These are phyloP conservation scores for Huntiella bhutanensis DNA, from an alignment of 2,329 filamentous ascomycete genomes.

Conservation along the genomic window DNA sequence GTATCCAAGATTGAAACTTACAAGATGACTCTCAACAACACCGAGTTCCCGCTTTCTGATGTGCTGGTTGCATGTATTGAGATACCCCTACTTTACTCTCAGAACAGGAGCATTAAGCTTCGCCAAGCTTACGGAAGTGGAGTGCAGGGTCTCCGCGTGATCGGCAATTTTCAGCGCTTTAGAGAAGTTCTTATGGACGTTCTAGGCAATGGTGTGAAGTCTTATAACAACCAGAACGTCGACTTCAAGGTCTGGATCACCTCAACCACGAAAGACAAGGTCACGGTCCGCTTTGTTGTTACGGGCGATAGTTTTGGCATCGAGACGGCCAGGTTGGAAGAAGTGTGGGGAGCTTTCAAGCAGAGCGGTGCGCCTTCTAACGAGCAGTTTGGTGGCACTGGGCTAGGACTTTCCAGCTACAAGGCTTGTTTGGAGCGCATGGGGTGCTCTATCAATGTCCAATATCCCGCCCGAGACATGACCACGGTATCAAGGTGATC, in stretches of 20 bases:
- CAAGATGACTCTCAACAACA: constrained; percentile 58
- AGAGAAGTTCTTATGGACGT: constrained; percentile 71
- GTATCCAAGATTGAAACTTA: constrained; percentile 63
- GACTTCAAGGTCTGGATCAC: constrained; percentile 45
- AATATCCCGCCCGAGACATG: constrained; percentile 31
- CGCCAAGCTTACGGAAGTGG: constrained; percentile 42
- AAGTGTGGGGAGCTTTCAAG: constrained; percentile 61
- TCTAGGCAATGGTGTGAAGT: constrained; percentile 59
- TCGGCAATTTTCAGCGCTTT: constrained; percentile 69
- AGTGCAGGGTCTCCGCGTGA: constrained; percentile 44
- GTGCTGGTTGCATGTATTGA: constrained; percentile 64
- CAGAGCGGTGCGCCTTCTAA: constrained; percentile 68
- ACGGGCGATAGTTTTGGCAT: constrained; percentile 70
- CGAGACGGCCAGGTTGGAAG: constrained; percentile 53
- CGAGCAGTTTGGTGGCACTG: constrained; percentile 62
- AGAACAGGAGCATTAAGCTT: constrained; percentile 60
- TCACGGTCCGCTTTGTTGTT: constrained; percentile 52
- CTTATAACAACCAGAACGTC: constrained; percentile 49
- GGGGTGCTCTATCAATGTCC: constrained; percentile 53
- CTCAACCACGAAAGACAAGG: constrained; percentile 41
- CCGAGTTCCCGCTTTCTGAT: constrained; percentile 57
- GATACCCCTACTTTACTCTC: constrained; percentile 72
- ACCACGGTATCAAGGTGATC: constrained; percentile 50
- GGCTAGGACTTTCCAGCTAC: constrained; percentile 59
- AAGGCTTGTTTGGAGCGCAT: constrained; percentile 67